Base-by-base conservation (phyloP, 306 rosid genomes). In the Vigna mungo region DNA sequence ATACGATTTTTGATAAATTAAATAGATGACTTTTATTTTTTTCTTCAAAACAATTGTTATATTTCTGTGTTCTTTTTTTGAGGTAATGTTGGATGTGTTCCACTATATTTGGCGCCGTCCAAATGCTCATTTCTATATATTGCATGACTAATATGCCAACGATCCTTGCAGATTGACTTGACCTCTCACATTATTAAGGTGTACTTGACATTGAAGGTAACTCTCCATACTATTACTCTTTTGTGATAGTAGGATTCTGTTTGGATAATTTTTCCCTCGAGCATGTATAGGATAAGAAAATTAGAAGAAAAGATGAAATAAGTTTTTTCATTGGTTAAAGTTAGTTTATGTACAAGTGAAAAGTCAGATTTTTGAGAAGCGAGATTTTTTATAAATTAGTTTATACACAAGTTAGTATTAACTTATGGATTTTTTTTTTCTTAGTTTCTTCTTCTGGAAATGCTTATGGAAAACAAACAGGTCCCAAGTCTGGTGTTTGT, bases 181-280 rank as follows among this genome's bases (percentile, higher is more conserved):
- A 75, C 84, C 75, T 89, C 99, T 71, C 99, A 95, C 68, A 92
- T 95, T 51, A 68, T 87, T 53, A 95, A 86, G 88, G 96, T 89
- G 83, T 92, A 85, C 87, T 81, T 95, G 87, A 92, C 99, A 69
- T 78, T 95, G 74, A 92, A 92, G 99, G 99, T 95, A 84, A 3
- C 46, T 15, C 58, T 69, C 85, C 71, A 30, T 30, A 21, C 72
- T 47, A 34, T 78, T 71, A 13, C 67, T 7, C 81, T 48, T 78
- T 53, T 11, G 65, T 11, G 65, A 17, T 56, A 15, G 63, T 46
- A 44, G 49, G 49, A 14, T 11, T 44, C 5, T 44, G 5, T 44
- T 4, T 44, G 49, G 49, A 12, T 44, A 44, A 12, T 3, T 44
- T 44, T 43, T 12, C 1, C 49, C 4, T 4, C 13, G 13, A 44